These are phyloP conservation scores for Colletotrichum destructivum DNA, from an alignment of 2,329 filamentous ascomycete genomes.

Conservation along the genomic window DNA sequence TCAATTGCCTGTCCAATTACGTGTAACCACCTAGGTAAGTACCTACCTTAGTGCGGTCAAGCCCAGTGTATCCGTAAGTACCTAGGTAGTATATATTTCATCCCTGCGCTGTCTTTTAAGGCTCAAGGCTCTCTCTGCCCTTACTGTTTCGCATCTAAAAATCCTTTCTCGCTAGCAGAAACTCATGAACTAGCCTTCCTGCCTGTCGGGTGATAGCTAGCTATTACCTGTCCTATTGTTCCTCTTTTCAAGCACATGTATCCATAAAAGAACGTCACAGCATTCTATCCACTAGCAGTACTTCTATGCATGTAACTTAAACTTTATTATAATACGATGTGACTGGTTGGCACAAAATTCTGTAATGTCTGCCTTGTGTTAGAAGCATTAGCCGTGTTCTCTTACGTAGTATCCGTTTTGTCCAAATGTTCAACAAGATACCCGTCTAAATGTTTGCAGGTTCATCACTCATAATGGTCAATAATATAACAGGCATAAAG, in stretches of 20 bases:
- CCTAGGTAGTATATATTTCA: no score
- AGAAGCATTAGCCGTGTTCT: conserved; percentile 51
- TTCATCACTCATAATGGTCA: no score
- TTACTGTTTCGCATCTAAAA: neutral
- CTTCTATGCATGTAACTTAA: conserved; percentile 50
- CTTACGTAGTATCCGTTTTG: conserved; percentile 51
- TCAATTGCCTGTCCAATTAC: conserved; percentile 12
- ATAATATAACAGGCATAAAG: no score
- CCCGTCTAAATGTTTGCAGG: no score
- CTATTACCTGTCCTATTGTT: no score
- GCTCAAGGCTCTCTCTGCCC: neutral
- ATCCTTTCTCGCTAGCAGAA: conserved; percentile 48
- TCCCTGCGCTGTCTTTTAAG: no score
- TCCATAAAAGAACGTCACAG: conserved; percentile 56
- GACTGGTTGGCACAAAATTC: conserved; percentile 57
- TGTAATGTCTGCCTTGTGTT: conserved; percentile 42
- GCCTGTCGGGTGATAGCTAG: conserved; percentile 36
- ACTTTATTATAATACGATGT: conserved; percentile 55
- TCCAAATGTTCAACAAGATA: conserved; percentile 48
- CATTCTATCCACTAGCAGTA: conserved; percentile 49
- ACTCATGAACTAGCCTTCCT: conserved; percentile 22
- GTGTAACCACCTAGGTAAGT: neutral
- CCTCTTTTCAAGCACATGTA: no score
- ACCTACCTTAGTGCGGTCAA: no score
- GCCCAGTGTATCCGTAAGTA: no score